phyloP scores from a whole-genome alignment of 2,329 filamentous ascomycete genomes.

The Exophiala alcalophila region DNA sequence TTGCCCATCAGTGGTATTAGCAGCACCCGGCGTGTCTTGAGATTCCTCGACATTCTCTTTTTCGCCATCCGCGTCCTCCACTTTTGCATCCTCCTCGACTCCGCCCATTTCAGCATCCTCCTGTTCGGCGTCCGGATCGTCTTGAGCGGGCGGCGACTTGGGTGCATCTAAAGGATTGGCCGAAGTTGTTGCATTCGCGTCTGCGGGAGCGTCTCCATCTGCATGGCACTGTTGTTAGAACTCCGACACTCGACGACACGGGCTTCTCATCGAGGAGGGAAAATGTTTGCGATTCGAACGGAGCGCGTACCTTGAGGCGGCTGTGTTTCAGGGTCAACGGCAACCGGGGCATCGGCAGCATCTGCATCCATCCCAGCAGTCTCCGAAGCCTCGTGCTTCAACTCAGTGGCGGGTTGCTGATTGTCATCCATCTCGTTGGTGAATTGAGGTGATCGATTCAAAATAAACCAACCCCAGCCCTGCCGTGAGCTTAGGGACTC shows the following conservation, averaged over 20 bases:
- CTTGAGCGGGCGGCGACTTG: slow-evolving; percentile 61
- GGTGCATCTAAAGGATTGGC: slow-evolving; percentile 54
- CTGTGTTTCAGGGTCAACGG: slow-evolving; percentile 4
- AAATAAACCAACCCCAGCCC: background rate
- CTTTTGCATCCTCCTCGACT: slow-evolving; percentile 46
- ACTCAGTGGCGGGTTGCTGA: slow-evolving; percentile 7
- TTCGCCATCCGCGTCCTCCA: slow-evolving; percentile 36
- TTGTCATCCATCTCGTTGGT: slow-evolving; percentile 14
- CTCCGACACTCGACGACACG: no score
- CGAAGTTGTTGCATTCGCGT: slow-evolving; percentile 10
- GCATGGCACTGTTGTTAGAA: slow-evolving; percentile 4
- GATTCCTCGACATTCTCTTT: slow-evolving; percentile 45
- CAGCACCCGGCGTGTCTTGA: slow-evolving; percentile 35
- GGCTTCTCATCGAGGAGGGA: no score
- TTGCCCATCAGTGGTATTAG: slow-evolving; percentile 53
- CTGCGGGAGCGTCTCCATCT: slow-evolving; percentile 14
- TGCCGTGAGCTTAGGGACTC: no score
- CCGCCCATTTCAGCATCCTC: slow-evolving; percentile 83
- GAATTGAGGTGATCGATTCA: background rate
- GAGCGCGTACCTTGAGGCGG: slow-evolving; percentile 19
- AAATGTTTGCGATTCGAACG: slow-evolving; percentile 1
- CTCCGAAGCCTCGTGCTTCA: slow-evolving; percentile 23
- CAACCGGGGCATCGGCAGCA: slow-evolving; percentile 4
- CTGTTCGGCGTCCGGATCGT: slow-evolving; percentile 50
- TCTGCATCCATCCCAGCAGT: slow-evolving; percentile 5